These are phyloP conservation scores for Fusarium napiforme DNA, from an alignment of 2,329 filamentous ascomycete species.

Conservation along the genomic window DNA sequence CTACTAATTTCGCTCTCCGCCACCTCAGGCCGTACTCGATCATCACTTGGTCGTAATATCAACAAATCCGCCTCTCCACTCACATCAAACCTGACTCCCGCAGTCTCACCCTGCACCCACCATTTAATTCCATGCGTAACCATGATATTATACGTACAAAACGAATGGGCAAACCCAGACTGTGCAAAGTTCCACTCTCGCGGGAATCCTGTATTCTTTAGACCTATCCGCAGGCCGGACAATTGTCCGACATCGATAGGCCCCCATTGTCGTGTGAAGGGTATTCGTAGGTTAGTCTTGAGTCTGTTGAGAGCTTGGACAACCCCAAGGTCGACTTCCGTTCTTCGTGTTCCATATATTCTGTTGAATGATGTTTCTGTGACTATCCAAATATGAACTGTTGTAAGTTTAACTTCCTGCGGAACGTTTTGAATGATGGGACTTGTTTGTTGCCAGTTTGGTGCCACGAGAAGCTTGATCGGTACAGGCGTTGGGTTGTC, in stretches of 20 bases:
- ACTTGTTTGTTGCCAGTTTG: not conserved
- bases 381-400: not conserved
- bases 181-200: not conserved
- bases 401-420: not conserved
- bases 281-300: not conserved
- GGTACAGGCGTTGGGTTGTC: not conserved
- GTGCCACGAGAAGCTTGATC: not conserved
- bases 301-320: not conserved
- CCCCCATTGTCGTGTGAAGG: not conserved
- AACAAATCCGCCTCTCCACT: not conserved
- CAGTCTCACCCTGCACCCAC: not conserved
- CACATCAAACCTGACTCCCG: not conserved
- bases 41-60: not conserved
- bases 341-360: not conserved
- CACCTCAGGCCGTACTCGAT: too few species aligned
- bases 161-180: not conserved
- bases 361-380: not conserved
- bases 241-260: not conserved
- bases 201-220: not conserved
- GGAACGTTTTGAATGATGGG: not conserved
- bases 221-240: not conserved
- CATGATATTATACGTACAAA: not conserved
- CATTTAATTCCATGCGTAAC: not conserved
- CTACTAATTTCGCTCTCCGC: not conserved
- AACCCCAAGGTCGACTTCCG: not conserved